Percentiles rank a stretch among this genome's conserved stretches.
phyloP scores from a whole-genome alignment of 2,329 filamentous ascomycete species.

The Hypoxylon sp. region DNA sequence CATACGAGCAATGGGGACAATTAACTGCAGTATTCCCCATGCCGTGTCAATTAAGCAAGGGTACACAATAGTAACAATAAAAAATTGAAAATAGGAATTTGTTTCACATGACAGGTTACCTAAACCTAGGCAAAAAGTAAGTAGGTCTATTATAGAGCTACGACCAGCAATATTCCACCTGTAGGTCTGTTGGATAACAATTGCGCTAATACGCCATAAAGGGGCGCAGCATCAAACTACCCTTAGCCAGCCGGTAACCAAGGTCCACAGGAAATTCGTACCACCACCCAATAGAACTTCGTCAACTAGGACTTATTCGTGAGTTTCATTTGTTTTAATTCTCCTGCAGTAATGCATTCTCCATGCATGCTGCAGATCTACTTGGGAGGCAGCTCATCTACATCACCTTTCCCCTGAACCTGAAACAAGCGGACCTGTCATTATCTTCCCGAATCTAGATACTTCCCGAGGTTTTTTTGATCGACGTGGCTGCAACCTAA shows the following conservation, averaged over 20 bases:
- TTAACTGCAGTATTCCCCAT: background rate
- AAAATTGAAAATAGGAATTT: background rate
- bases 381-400: constrained; percentile 10
- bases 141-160: constrained; percentile 13
- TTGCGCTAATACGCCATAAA: constrained; percentile 14
- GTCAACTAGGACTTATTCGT: constrained; percentile 5
- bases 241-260: constrained; percentile 2
- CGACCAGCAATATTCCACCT: background rate
- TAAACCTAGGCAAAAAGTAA: constrained; percentile 1
- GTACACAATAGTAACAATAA: background rate
- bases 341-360: constrained; percentile 23
- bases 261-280: constrained; percentile 34
- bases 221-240: constrained; percentile 29
- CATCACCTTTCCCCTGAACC: constrained; percentile 20
- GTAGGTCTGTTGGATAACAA: constrained; percentile 15
- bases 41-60: background rate
- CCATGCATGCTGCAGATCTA: constrained; percentile 38
- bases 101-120: background rate
- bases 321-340: constrained; percentile 24
- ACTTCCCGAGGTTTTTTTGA: constrained; percentile 38
- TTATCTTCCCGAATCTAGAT: constrained; percentile 37
- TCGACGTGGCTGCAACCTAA: constrained; percentile 51
- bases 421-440: constrained; percentile 15
- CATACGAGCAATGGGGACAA: background rate
- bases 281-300: constrained; percentile 36